A percentile compares a stretch with the other conserved stretches of the same genome.
Conservation (phyloP, 352 stramenopile species). For the Globisporangium echinulatum region DNA sequence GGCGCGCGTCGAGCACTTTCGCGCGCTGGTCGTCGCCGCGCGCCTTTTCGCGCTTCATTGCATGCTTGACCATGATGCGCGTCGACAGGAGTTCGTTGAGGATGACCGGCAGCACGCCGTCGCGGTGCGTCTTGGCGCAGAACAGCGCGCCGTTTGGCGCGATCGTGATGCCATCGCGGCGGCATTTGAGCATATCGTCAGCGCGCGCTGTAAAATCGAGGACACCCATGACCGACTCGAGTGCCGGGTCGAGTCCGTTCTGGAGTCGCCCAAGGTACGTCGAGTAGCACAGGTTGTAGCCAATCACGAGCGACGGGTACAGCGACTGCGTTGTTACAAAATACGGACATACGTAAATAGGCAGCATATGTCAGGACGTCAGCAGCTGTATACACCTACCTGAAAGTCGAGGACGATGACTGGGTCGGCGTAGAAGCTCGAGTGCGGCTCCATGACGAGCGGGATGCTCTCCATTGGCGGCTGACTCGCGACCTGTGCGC, state of each 20-base stretch:
- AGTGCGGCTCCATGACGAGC: conserved; percentile 94
- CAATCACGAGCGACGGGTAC: conserved; percentile 99
- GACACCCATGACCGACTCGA: conserved; percentile 65
- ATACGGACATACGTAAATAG: too few relatives aligned
- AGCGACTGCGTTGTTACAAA: conserved; percentile 71
- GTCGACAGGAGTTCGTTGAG: conserved; percentile 95
- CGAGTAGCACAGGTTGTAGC: conserved; percentile 99
- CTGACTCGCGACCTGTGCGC: conserved; percentile 83
- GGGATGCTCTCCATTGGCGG: conserved; percentile 90
- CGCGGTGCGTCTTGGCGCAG: conserved; percentile 87
- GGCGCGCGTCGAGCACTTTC: conserved; percentile 71
- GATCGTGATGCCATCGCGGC: conserved; percentile 46
- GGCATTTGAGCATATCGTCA: conserved; percentile 39
- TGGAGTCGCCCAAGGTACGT: conserved; percentile 92
- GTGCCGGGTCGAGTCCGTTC: conserved; percentile 57
- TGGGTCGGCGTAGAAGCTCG: conserved; percentile 94
- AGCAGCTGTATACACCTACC: conserved; percentile 13
- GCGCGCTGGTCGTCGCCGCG: conserved; percentile 46
- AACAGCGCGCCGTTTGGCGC: conserved; percentile 95
- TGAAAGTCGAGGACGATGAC: conserved; percentile 99
- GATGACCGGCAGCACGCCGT: conserved; percentile 96
- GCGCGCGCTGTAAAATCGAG: conserved; percentile 38
- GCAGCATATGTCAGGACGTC: too few relatives aligned
- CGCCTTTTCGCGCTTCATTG: conserved; percentile 91
- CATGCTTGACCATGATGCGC: conserved; percentile 97